Evolutionary conservation across 2,329 filamentous ascomycete genomes (phyloP).

Genomic region (Aspergillus floridensis): DNA sequence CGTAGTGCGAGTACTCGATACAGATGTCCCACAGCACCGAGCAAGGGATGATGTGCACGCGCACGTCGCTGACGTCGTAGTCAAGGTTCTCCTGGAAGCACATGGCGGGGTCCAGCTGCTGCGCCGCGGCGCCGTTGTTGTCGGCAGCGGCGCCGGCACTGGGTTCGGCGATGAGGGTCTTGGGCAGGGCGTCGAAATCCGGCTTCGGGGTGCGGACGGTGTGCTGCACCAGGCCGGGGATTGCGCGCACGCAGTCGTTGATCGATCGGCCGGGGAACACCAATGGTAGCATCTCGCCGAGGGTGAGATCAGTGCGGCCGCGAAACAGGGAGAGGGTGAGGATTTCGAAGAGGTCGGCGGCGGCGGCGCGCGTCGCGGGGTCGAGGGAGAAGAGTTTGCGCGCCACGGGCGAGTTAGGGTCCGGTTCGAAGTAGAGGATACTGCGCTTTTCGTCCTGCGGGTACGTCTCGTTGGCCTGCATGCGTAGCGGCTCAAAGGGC

Average conservation of each 20-base stretch:
- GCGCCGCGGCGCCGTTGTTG: background rate
- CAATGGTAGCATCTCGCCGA: slow-evolving; percentile 27
- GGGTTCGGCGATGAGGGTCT: slow-evolving; percentile 11
- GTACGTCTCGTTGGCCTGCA: slow-evolving; percentile 62
- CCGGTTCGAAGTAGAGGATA: slow-evolving; percentile 36
- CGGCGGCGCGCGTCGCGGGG: slow-evolving; percentile 11
- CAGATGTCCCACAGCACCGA: slow-evolving; percentile 36
- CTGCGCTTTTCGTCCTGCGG: slow-evolving; percentile 48
- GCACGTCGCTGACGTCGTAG: slow-evolving; percentile 32
- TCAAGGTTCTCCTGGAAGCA: slow-evolving; percentile 33
- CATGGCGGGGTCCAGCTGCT: slow-evolving; percentile 18
- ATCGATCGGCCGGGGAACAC: slow-evolving; percentile 32
- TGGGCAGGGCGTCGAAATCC: slow-evolving; percentile 25
- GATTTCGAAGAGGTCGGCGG: slow-evolving; percentile 26
- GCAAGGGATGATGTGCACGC: slow-evolving; percentile 30
- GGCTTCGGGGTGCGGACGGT: slow-evolving; percentile 28
- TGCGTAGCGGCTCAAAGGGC: slow-evolving; percentile 65
- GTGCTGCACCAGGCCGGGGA: slow-evolving; percentile 34
- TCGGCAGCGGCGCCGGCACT: background rate
- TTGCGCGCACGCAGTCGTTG: slow-evolving; percentile 31
- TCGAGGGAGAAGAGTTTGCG: slow-evolving; percentile 21
- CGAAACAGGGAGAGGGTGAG: slow-evolving; percentile 25
- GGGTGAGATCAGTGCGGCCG: slow-evolving; percentile 22
- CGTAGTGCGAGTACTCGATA: slow-evolving; percentile 35
- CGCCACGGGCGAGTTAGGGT: slow-evolving; percentile 25